These are phyloP conservation scores for Zymoseptoria brevis DNA, from an alignment of 2,329 filamentous ascomycete species.

Conservation along the genomic window DNA sequence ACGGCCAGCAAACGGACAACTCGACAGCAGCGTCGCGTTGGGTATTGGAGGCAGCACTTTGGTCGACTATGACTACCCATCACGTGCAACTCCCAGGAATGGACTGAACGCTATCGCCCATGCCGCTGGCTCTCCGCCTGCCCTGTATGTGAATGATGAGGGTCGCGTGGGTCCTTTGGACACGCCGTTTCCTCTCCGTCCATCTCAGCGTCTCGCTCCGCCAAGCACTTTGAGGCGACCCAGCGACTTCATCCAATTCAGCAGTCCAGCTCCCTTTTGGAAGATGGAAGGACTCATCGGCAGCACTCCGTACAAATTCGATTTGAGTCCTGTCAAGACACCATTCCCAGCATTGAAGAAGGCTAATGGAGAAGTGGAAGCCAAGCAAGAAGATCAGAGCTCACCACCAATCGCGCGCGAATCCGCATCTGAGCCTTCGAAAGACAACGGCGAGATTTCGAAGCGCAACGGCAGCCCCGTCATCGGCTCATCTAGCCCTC, in stretches of 20 bases:
- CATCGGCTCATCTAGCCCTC: constrained; percentile 29
- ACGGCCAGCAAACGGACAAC: constrained; percentile 20
- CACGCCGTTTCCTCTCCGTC: constrained; percentile 32
- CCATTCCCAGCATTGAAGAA: constrained; percentile 29
- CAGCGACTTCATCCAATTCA: constrained; percentile 78
- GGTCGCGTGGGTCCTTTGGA: constrained; percentile 28
- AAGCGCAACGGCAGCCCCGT: constrained; percentile 21
- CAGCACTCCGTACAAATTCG: constrained; percentile 52
- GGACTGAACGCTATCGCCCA: constrained; percentile 28
- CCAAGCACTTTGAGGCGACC: constrained; percentile 74
- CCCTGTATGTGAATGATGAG: constrained; percentile 32
- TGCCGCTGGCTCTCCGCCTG: constrained; percentile 31
- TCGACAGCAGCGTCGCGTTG: constrained; percentile 21
- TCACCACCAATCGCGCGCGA: constrained; percentile 11
- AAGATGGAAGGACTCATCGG: constrained; percentile 71
- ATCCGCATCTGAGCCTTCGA: constrained; percentile 8
- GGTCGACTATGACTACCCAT: constrained; percentile 23
- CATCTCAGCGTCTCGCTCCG: constrained; percentile 60
- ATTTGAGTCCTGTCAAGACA: constrained; percentile 33
- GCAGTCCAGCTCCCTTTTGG: constrained; percentile 81
- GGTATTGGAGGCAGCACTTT: constrained; percentile 25
- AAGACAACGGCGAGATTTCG: constrained; percentile 13
- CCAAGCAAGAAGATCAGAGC: constrained; percentile 9
- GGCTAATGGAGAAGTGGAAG: constrained; percentile 13
- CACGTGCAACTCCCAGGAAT: constrained; percentile 28